A percentile compares a stretch with the other conserved stretches of the same genome.
These are phyloP conservation scores for Heritiera fomes DNA, from an alignment of 345 rosid species.

Conservation along the genomic window DNA sequence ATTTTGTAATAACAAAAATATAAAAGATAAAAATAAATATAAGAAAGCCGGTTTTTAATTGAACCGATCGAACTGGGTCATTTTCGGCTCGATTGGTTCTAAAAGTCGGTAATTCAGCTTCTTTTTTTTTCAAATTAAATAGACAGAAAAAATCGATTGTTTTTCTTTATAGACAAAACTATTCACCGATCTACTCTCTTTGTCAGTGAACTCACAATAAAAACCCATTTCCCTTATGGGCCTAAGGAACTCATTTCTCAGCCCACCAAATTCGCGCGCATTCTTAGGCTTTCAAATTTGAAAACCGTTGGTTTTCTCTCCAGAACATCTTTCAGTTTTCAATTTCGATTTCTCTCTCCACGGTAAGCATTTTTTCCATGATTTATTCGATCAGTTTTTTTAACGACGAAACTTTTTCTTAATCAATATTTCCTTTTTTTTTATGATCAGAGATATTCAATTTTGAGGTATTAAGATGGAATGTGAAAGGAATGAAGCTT, in stretches of 20 bases:
- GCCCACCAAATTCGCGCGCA: constrained; percentile 8
- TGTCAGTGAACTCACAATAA: too few species aligned
- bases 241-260: not conserved
- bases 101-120: too few species aligned
- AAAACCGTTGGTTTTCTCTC: not conserved
- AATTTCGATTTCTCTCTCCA: not conserved
- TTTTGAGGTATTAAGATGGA: constrained; percentile 39
- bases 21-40: too few species aligned
- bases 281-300: not conserved
- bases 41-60: too few species aligned
- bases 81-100: too few species aligned
- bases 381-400: not conserved
- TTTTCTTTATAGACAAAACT: too few species aligned
- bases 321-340: not conserved
- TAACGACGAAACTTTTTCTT: not conserved
- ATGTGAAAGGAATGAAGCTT: constrained; percentile 38
- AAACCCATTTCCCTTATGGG: too few species aligned
- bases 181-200: too few species aligned
- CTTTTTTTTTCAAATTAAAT: too few species aligned
- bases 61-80: too few species aligned
- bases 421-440: not conserved
- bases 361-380: not conserved
- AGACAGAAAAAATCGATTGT: too few species aligned
- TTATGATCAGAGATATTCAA: not conserved
- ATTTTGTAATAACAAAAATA: too few species aligned